Evolutionary conservation across 2,329 filamentous ascomycete genomes (phyloP), one percentile per base, ranked within the genome.

Genomic region (Chrysoporthe puriensis): DNA sequence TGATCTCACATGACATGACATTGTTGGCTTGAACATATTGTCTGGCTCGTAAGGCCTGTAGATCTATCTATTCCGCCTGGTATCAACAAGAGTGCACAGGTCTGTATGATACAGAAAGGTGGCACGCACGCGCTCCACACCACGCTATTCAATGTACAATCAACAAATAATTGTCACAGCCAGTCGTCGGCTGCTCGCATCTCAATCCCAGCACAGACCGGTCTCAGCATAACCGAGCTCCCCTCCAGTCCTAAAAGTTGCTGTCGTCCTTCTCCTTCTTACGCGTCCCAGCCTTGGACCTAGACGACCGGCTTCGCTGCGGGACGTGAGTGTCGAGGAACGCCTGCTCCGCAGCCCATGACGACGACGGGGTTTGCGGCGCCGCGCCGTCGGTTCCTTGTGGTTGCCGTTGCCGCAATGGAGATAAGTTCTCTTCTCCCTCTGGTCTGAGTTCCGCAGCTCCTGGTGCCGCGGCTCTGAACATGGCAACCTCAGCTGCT

Each of bases 401-500:
- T 13, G 13, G 44, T 4, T 14, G 8, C 44, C 14, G 44, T n/a
- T 46, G 26, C 16, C 44, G 40, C 34, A 34, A 13, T 60, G 34
- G 48, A 36, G 14, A 34, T 14, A 11, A 18, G n/a, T 42, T 4
- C 13, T 7, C 11, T 13, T 26, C 42, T 7, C 5, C 6, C 6
- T 44, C 48, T 13, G 21, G 2, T 13, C 34, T 44, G 42, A n/a
- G 1, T 21, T 34, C 16, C 18, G 9, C n/a, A 21, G 32, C 62
- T 26, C 44, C 18, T 13, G 18, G 32, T 26, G 18, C 13, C 42
- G 42, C 59, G 16, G 42, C 14, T 5, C 44, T 60, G 34, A 63
- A 44, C 16, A 63, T n/a, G 14, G 62, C 62, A 9, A 50, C 18
- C 50, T 63, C 62, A 7, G 62, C 62, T 18, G 9, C 50, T 44